Base-by-base conservation (phyloP, 345 rosid genomes). In the Toxicodendron radicans region DNA sequence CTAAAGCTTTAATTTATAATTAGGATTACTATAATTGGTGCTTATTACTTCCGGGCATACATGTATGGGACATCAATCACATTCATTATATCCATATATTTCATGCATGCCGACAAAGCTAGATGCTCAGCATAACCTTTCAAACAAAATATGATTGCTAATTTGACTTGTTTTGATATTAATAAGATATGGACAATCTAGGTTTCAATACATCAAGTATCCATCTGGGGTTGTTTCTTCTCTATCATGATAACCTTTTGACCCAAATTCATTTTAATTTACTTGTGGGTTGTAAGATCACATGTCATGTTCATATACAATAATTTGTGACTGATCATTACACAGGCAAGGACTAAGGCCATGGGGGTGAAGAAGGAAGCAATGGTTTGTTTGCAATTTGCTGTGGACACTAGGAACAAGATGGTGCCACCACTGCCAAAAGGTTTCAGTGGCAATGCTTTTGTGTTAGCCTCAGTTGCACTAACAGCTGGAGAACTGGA, bases 341-440 rank as follows among this genome's bases (percentile, higher is more conserved):
- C n/a, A n/a, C 83, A 89, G 93, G 87, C 85, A n/a, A 89, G 93
- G 77, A 89, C 84, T 49, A 85, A 74, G 82, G 82, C 85, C 30
- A 66, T 85, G 64, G 78, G 83, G 64, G 72, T 86, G 30, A 75
- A 65, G 21, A 83, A 81, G 58, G 90, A 86, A 49, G 68, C 85
- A 20, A 74, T 84, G 90, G 88, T 85, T 51, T 91, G 93, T 83
- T 72, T 87, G 78, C 93, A 89, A 78, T 89, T 91, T 70, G 85
- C 93, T 0, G 87, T 87, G 81, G 92, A 85, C 80, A 75, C 74
- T 78, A 83, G 93, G 83, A 84, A 73, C 68, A 84, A 85, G 71
- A 75, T 80, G 64, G 63, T 35, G 51, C 89, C 90, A 1, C 83
- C 87, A 3, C 78, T 91, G 46, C 85, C 87, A 0, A 74, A 79